These are phyloP conservation scores for Lactarius vividus DNA, from an alignment of 768 basidiomycete species.

Conservation along the genomic window DNA sequence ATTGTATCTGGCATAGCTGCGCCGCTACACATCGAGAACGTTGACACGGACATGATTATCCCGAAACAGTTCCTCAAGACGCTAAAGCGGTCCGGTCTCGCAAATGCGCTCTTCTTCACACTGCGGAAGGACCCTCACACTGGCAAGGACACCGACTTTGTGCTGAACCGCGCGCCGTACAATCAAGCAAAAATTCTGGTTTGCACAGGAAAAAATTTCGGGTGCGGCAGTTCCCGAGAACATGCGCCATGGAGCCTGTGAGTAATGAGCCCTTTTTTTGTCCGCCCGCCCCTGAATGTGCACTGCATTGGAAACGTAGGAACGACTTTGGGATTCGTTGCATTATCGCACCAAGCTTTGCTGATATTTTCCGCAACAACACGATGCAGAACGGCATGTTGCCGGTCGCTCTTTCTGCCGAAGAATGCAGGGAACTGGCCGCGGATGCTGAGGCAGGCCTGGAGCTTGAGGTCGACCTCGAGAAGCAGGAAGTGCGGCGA, in stretches of 20 bases:
- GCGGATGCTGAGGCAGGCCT: slow-evolving; percentile 50
- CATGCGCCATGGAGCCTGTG: slow-evolving; percentile 58
- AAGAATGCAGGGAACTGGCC: slow-evolving; percentile 47
- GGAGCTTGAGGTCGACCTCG: slow-evolving; percentile 60
- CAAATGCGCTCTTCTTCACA: slow-evolving; percentile 55
- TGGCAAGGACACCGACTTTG: slow-evolving; percentile 54
- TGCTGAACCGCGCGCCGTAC: slow-evolving; percentile 59
- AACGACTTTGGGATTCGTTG: slow-evolving; percentile 63
- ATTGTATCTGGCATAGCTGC: slow-evolving; percentile 52
- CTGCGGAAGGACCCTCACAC: slow-evolving; percentile 50
- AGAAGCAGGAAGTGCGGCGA: slow-evolving; percentile 53
- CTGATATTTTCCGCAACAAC: slow-evolving; percentile 62
- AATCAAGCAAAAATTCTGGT: slow-evolving; percentile 52
- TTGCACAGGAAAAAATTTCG: slow-evolving; percentile 60
- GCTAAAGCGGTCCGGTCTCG: slow-evolving; percentile 60
- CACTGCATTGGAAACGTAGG: slow-evolving; percentile 29
- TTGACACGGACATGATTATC: slow-evolving; percentile 68
- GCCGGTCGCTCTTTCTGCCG: slow-evolving; percentile 49
- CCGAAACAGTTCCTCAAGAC: slow-evolving; percentile 69
- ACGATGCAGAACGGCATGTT: slow-evolving; percentile 68
- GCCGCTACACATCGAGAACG: slow-evolving; percentile 52
- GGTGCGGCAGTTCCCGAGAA: slow-evolving; percentile 60
- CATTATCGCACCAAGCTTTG: slow-evolving; percentile 60
- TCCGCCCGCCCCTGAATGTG: neutral
- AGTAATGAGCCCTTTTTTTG: slow-evolving; percentile 26